These are phyloP conservation scores for Arthrobotrys megalospora DNA, from an alignment of 2,329 filamentous ascomycete genomes.

Conservation along the genomic window DNA sequence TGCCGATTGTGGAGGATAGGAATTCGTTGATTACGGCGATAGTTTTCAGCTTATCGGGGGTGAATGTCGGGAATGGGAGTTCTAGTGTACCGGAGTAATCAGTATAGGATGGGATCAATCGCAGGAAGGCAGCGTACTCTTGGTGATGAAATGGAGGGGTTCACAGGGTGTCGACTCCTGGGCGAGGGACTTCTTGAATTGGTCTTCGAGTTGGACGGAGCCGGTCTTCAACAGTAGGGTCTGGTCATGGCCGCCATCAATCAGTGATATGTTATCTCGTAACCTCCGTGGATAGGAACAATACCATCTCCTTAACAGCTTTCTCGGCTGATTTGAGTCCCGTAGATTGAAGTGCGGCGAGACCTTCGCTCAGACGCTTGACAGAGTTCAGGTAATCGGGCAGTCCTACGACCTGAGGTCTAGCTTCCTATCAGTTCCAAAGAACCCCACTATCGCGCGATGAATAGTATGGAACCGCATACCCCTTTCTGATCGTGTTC, in stretches of 20 bases:
- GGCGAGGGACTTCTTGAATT: conserved; percentile 83
- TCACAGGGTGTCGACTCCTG: conserved; percentile 87
- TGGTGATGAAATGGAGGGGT: conserved; percentile 92
- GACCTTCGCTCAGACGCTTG: conserved; percentile 87
- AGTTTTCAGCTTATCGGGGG: conserved; percentile 77
- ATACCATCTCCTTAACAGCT: conserved; percentile 69
- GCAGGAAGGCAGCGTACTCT: conserved; percentile 72
- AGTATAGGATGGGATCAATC: conserved; percentile 38
- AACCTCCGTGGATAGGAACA: not conserved
- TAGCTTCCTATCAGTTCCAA: conserved; percentile 64
- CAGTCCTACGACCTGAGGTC: conserved; percentile 85
- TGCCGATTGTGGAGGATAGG: conserved; percentile 64
- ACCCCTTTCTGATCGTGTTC: conserved; percentile 86
- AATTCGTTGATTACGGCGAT: conserved; percentile 64
- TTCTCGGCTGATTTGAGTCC: conserved; percentile 93
- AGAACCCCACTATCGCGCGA: conserved; percentile 53
- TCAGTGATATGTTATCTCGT: not conserved
- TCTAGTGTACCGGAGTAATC: conserved; percentile 66
- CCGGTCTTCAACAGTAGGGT: conserved; percentile 80
- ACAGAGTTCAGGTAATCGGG: conserved; percentile 89
- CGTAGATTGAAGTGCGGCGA: conserved; percentile 86
- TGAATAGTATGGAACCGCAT: conserved; percentile 62
- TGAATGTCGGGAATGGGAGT: conserved; percentile 83
- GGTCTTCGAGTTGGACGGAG: conserved; percentile 84
- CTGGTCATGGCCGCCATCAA: conserved; percentile 46